Evolutionary conservation across 192 early-diverging fungal species (phyloP).

Genomic region (Ambispora gerdemannii): DNA sequence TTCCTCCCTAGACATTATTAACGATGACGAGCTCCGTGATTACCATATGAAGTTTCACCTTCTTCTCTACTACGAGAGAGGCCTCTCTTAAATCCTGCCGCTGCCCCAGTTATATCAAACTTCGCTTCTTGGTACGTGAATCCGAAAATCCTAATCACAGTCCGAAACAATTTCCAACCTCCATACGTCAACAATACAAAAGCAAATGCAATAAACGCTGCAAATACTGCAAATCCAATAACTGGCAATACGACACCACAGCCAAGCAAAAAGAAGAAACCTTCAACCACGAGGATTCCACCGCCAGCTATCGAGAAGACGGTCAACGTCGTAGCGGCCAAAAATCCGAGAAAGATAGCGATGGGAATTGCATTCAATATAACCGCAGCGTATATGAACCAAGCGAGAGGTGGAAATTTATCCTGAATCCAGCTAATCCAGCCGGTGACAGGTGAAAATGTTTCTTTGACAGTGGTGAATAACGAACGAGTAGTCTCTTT

Average conservation of each 20-base stretch:
- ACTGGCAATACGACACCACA: not conserved
- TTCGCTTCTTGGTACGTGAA: not conserved
- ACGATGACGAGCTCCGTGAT: no score
- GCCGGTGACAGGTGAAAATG: not conserved
- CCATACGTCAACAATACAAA: not conserved
- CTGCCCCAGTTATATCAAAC: not conserved
- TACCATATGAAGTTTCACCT: no score
- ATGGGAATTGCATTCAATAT: not conserved
- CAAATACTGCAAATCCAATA: not conserved
- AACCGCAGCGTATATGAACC: not conserved
- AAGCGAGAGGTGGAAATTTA: not conserved
- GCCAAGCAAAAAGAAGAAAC: not conserved
- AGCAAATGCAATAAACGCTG: not conserved
- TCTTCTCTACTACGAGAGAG: not conserved
- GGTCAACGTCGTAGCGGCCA: not conserved
- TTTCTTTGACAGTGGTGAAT: not conserved
- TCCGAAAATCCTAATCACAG: not conserved
- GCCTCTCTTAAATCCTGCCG: not conserved
- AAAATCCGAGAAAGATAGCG: not conserved
- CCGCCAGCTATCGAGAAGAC: not conserved
- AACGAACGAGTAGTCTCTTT: not conserved
- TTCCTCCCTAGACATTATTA: no score
- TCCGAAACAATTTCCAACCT: not conserved
- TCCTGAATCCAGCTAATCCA: not conserved
- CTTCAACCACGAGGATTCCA: not conserved